A percentile compares a stretch with the other conserved stretches of the same genome.
phyloP scores from a whole-genome alignment of 768 basidiomycete genomes.

The Termitomyces heimii region DNA sequence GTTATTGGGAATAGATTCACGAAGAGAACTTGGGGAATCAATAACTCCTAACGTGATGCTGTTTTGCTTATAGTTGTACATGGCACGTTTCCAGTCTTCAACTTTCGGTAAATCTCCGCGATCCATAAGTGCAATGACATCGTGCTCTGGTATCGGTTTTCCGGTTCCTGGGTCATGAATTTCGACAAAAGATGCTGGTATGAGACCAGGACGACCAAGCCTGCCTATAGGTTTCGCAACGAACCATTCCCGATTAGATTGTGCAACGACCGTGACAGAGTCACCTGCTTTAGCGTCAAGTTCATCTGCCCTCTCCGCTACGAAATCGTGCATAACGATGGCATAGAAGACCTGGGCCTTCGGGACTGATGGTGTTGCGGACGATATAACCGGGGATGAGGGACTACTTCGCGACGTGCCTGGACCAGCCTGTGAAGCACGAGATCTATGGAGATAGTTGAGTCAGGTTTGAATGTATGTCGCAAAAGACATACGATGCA shows the following conservation, averaged over 20 bases:
- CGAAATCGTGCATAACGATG: slow-evolving; percentile 91
- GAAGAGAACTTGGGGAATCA: slow-evolving; percentile 40
- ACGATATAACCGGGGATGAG: slow-evolving; percentile 19
- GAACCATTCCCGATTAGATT: slow-evolving; percentile 99
- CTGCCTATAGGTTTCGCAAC: slow-evolving; percentile 97
- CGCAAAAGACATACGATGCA: slow-evolving; percentile 42
- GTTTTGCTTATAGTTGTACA: slow-evolving; percentile 93
- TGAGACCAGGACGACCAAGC: slow-evolving; percentile 92
- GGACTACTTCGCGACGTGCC: slow-evolving; percentile 10
- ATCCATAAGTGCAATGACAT: slow-evolving; percentile 77
- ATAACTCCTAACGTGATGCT: slow-evolving; percentile 93
- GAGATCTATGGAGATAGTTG: slow-evolving; percentile 24
- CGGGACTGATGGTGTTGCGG: slow-evolving; percentile 22
- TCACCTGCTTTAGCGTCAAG: slow-evolving; percentile 94
- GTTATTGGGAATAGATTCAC: slow-evolving; percentile 37
- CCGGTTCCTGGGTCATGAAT: slow-evolving; percentile 91
- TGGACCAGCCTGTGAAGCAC: slow-evolving; percentile 35
- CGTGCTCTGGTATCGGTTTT: slow-evolving; percentile 50
- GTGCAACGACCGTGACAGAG: slow-evolving; percentile 93
- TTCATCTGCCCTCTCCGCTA: slow-evolving; percentile 94
- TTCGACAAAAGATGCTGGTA: slow-evolving; percentile 96
- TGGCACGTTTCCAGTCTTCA: slow-evolving; percentile 98
- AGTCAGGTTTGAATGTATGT: background rate
- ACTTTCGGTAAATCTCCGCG: slow-evolving; percentile 87
- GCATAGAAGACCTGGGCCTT: slow-evolving; percentile 81